Base-by-base conservation (phyloP, 2,329 filamentous ascomycete species). In the Pseudogymnoascus sp. region DNA sequence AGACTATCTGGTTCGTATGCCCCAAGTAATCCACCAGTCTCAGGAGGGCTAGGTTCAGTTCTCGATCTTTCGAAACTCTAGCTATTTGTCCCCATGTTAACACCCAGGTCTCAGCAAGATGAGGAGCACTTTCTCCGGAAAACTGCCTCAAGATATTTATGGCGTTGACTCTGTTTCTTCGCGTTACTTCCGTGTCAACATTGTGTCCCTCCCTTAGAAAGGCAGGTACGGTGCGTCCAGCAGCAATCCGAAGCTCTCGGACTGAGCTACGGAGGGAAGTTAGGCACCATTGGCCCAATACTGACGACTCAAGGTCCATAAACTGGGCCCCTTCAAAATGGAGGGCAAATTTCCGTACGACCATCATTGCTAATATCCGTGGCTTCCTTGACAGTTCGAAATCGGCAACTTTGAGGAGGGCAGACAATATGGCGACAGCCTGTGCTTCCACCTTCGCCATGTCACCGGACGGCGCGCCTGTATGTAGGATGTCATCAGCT, bases 11-110 rank as follows among this genome's bases (percentile, higher is more conserved):
- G 72, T 95, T 96, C 42, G 83, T 79, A 74, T 94, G 88, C 6
- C 93, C 93, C 7, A 97, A 79, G 71, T 94, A 96, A 63, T 96
- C 89, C 7, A 97, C 80, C 5, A 97, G 81, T 66, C 89, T 87
- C 62, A 96, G 81, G 31, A 99, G 78, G 21, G 94, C 88, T 60
- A 97, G 83, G 68, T 94, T 94, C 61, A 96, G 82, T 71, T 96
- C 91, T 65, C 93, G 86, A 65, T 94, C 90, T 13, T 85, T 82
- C 48, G 89, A 87, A 8, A 87, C 81, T 62, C 85, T 87, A 60
- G 13, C 93, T 58, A 96, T 80, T 70, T 91, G 87, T n/a, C 89
- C 88, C 83, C 93, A 92, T 12, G 90, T 88, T 74, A 94, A 79
- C 62, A 97, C 87, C 66, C 90, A 87, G 15, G 90, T 92, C 74